A percentile compares a stretch with the other conserved stretches of the same genome.
Conservation (phyloP, 345 rosid species). For the Hevea brasiliensis region DNA sequence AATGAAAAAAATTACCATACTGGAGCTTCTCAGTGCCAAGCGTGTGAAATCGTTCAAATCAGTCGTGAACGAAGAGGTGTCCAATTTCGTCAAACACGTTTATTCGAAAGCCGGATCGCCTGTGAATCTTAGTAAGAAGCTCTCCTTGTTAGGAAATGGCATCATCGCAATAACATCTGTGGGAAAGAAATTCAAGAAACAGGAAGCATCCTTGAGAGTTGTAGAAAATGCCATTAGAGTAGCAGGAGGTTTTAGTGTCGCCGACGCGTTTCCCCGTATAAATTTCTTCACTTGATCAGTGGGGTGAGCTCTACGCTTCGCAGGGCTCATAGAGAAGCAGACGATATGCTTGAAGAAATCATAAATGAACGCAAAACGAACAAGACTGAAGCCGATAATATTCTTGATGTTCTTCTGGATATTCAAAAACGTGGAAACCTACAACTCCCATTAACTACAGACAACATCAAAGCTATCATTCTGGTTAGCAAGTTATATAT, state of each 20-base stretch:
- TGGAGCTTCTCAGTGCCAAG: slow-evolving; percentile 22
- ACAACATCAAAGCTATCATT: neutral
- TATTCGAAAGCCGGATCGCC: neutral
- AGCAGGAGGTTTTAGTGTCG: slow-evolving; percentile 1
- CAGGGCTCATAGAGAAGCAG: neutral
- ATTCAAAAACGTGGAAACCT: neutral
- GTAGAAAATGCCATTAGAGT: neutral
- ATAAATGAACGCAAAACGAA: neutral
- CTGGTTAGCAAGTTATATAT: neutral
- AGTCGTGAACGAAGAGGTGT: slow-evolving; percentile 24
- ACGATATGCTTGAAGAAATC: neutral
- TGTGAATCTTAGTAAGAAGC: slow-evolving; percentile 22
- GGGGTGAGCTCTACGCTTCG: neutral
- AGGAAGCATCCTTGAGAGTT: slow-evolving; percentile 13
- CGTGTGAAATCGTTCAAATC: slow-evolving; percentile 26
- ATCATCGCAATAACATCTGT: slow-evolving; percentile 26
- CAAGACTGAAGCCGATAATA: neutral
- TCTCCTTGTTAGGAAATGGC: slow-evolving; percentile 1
- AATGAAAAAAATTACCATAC: slow-evolving; percentile 17
- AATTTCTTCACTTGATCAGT: neutral
- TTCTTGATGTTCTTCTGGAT: neutral
- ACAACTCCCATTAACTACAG: neutral
- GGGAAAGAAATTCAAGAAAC: slow-evolving; percentile 18
- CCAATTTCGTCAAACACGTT: neutral
- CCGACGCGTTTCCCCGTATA: slow-evolving; percentile 10